A percentile compares a stretch with the other conserved stretches of the same genome.
Evolutionary conservation across 768 basidiomycete species (phyloP).

Genomic region (Bullera alba): DNA sequence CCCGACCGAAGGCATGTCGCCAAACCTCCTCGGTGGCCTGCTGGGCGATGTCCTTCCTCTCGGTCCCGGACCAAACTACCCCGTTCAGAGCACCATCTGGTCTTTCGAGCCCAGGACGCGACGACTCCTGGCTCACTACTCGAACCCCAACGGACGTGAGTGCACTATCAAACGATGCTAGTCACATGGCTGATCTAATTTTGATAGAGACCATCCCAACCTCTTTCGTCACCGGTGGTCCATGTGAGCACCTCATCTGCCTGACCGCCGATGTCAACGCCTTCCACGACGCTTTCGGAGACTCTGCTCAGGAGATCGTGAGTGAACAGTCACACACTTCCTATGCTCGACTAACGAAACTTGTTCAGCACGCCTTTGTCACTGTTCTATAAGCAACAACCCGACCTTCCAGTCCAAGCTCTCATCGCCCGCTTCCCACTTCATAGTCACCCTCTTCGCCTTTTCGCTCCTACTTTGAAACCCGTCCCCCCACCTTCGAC

Average conservation of each 20-base stretch:
- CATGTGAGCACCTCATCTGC: slow-evolving; percentile 27
- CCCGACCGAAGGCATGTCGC: background rate
- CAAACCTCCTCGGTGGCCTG: background rate
- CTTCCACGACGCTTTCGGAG: slow-evolving; percentile 17
- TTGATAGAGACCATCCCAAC: slow-evolving; percentile 21
- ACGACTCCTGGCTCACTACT: slow-evolving; percentile 1
- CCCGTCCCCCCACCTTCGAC: no score
- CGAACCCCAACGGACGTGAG: slow-evolving; percentile 8
- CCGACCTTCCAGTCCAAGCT: no score
- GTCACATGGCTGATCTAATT: background rate
- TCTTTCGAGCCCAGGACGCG: background rate
- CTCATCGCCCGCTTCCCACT: background rate
- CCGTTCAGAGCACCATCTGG: slow-evolving; percentile 7
- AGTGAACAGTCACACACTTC: slow-evolving; percentile 2
- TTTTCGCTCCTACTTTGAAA: background rate
- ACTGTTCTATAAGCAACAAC: background rate
- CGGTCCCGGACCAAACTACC: background rate
- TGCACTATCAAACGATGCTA: background rate
- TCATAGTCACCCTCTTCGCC: background rate
- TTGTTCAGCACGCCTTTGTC: background rate
- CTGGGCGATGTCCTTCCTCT: background rate
- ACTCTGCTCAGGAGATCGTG: slow-evolving; percentile 18
- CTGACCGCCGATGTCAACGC: slow-evolving; percentile 20
- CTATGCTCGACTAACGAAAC: background rate
- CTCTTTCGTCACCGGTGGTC: slow-evolving; percentile 28